Base-by-base conservation (phyloP, 2,329 filamentous ascomycete species). In the Diaporthe destruens region DNA sequence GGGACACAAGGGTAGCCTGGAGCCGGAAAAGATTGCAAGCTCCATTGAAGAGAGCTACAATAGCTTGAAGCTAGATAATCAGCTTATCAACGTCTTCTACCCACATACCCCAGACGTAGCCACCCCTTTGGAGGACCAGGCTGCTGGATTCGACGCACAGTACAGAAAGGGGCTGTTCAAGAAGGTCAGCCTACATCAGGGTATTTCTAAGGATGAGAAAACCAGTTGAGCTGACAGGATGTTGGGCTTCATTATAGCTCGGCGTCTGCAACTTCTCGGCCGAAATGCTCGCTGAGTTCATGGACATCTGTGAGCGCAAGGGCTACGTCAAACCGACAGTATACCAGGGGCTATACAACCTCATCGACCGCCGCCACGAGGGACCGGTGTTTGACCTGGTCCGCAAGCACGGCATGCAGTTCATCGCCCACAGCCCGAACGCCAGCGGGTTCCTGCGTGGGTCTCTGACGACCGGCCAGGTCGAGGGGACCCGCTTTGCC, bases 251-350 rank as follows among this genome's bases (percentile, higher is more conserved):
- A 18, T 6, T 11, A 18, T 6, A 59, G 56, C 34, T 39, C 0
- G 56, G 56, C 2, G 7, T 59, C 18, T 59, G 56, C 12, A 59
- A 59, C 6, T 42, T 42, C 6, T 34, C 56, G 9, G n/a, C 56
- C 12, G 56, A 59, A 2, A 18, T 42, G 56, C 56, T 42, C 36
- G n/a, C 34, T 6, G n/a, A 42, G 7, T 42, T 42, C 9, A 89
- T 93, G 78, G 82, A 89, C 2, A 42, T 59, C 6, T 25, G 56
- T 36, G 34, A 59, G 20, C n/a, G 34, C 8, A 59, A 42, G n/a
- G 36, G 56, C 56, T 59, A 42, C 5, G 56, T 59, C 6, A 59
- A 59, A 14, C 56, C 56, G n/a, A 29, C 12, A 1, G 56, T 59
- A 25, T 59, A 59, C 14, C n/a, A 59, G 11, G 56, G 56, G n/a